Conservation (phyloP, 108 stramenopile species). For the Nannochloropsis salina region DNA sequence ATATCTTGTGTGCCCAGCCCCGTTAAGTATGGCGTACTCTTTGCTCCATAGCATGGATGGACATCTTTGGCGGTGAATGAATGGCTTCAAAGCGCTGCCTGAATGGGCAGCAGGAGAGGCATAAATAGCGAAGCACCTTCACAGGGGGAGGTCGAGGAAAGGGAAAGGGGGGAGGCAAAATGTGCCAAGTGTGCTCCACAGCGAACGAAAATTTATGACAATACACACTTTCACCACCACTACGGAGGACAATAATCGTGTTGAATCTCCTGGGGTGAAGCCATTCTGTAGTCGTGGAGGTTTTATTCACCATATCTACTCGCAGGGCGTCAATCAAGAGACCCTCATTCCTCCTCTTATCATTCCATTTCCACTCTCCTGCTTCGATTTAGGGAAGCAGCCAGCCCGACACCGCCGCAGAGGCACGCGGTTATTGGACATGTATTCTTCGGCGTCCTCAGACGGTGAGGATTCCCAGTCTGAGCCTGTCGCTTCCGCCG, state of each 20-base stretch:
- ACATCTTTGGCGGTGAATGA: neutral
- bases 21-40: neutral
- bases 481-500: neutral
- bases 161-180: constrained; percentile 7
- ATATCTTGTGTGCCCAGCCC: neutral
- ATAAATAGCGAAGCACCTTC: neutral
- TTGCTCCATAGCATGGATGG: neutral
- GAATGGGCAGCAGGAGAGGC: neutral
- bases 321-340: too few relatives aligned
- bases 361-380: neutral
- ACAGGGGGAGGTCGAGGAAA: neutral
- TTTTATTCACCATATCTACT: neutral
- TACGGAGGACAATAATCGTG: neutral
- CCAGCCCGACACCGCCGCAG: neutral
- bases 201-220: neutral
- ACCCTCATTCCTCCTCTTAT: neutral
- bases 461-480: neutral
- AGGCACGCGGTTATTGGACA: neutral
- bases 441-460: neutral
- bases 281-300: neutral
- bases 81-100: neutral
- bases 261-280: too few relatives aligned
- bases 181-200: neutral
- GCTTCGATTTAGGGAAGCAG: neutral
- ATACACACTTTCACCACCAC: neutral